Evolutionary conservation across 805 yeast species (phyloP), one percentile per base, ranked within the genome.

Genomic region (Pichia insulana): DNA sequence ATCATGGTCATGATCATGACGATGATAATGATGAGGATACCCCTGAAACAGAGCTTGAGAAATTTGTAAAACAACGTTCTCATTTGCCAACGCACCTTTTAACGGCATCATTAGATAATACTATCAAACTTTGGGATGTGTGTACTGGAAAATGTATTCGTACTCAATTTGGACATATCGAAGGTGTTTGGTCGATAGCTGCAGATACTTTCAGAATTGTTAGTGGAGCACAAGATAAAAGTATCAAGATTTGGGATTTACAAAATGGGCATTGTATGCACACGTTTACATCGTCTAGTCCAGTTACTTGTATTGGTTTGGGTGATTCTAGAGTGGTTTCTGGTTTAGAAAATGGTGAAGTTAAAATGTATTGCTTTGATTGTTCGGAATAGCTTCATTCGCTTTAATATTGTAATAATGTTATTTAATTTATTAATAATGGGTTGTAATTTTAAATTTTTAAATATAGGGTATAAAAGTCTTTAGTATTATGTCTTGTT

Each of bases 151-250:
- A 78, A 59, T 90, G 97, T 57, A 76, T 88, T 10, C 71, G 96
- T 44, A 92, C 98, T 0, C 90, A 92, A 61, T 92, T 90, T 66
- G 98, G 98, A 2, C 98, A 92, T 58, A 87, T 90, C 42, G 97
- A 92, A 63, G 98, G 98, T 18, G 96, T 92, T 16, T 90, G 97
- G 97, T 87, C 90, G 34, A 83, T 92, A 43, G 87, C 92, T 15
- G 95, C 97, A 1, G 97, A 92, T 65, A 88, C 89, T 32, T 92
- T 92, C 70, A 74, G 98, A 51, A 84, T 92, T 36, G 84, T 90
- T 10, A 80, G 92, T 54, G 97, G 97, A 2, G 89, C 96, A 1
- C 97, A 92, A 57, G 98, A 92, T 66, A 74, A 87, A 48, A 69
- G 78, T 30, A 85, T 85, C 47, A 90, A 83, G 60, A 84, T 92